These are phyloP conservation scores for Martensiomyces pterosporus DNA, from an alignment of 192 early-diverging fungal species.

Conservation along the genomic window DNA sequence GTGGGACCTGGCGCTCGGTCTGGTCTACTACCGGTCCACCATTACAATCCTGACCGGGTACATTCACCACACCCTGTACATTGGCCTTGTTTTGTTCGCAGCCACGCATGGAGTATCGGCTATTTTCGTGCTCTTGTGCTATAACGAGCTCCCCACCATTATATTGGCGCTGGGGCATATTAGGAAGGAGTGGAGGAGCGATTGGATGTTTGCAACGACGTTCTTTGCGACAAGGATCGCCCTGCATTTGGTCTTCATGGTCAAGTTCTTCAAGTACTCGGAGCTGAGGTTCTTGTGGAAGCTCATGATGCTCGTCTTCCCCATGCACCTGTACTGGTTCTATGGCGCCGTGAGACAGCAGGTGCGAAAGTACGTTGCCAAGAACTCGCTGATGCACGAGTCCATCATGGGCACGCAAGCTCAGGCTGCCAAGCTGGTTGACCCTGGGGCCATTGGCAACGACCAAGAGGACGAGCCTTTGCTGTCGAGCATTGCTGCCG, in stretches of 20 bases:
- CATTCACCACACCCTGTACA: constrained; percentile 60
- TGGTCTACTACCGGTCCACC: constrained; percentile 50
- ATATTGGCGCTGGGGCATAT: constrained; percentile 55
- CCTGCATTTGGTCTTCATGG: constrained; percentile 47
- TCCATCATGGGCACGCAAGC: too few relatives aligned
- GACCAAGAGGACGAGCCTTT: too few relatives aligned
- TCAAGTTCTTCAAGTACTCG: constrained; percentile 29
- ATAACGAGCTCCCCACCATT: constrained; percentile 58
- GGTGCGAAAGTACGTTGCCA: not conserved
- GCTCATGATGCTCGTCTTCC: constrained; percentile 39
- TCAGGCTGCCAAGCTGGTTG: too few relatives aligned
- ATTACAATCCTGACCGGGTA: constrained; percentile 57
- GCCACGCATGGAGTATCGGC: constrained; percentile 20
- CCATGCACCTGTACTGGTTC: constrained; percentile 58
- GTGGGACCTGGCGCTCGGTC: constrained; percentile 56
- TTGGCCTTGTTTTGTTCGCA: constrained; percentile 25
- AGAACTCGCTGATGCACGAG: too few relatives aligned
- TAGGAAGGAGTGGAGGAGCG: constrained; percentile 44
- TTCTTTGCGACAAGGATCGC: constrained; percentile 57
- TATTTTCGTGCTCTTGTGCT: constrained; percentile 49
- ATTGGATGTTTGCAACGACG: constrained; percentile 50
- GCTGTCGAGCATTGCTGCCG: too few relatives aligned
- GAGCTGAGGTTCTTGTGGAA: constrained; percentile 23
- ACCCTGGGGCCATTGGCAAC: too few relatives aligned
- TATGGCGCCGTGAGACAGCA: constrained; percentile 21